Evolutionary conservation across 495 filamentous ascomycete genomes (phyloP).

Genomic region (Trichoderma virens): DNA sequence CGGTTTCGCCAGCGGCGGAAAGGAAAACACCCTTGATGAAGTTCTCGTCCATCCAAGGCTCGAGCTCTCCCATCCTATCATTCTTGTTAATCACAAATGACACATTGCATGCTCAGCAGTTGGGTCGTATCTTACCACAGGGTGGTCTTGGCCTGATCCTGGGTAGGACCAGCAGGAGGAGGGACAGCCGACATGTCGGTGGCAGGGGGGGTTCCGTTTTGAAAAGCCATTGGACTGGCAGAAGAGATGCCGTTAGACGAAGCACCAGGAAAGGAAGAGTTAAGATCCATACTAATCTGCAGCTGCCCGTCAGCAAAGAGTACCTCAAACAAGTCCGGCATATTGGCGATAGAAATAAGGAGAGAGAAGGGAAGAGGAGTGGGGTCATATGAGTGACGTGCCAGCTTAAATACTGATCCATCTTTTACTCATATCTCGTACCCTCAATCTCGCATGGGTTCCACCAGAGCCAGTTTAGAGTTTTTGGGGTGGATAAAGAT

Average conservation of each 20-base stretch:
- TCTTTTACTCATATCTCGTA: too few relatives aligned
- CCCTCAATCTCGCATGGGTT: too few relatives aligned
- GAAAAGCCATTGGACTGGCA: conserved; percentile 4
- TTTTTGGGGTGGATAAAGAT: too few relatives aligned
- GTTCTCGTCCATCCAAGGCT: conserved; percentile 98
- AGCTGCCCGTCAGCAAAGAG: neutral
- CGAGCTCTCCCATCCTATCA: conserved; percentile 95
- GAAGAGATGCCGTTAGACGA: neutral
- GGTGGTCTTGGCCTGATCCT: conserved; percentile 31
- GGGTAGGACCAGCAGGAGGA: conserved; percentile 5
- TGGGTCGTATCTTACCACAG: conserved; percentile 31
- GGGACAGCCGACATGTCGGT: conserved; percentile 6
- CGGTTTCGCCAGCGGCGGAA: conserved; percentile 73
- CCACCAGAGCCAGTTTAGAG: too few relatives aligned
- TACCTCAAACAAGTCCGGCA: too few relatives aligned
- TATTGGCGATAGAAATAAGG: neutral
- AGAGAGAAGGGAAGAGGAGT: neutral
- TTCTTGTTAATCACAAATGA: conserved; percentile 19
- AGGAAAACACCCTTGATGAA: conserved; percentile 94
- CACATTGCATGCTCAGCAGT: neutral
- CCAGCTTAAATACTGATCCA: too few relatives aligned
- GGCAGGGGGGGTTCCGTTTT: conserved; percentile 9
- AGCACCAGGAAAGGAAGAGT: neutral
- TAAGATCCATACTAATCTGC: conserved; percentile 5
- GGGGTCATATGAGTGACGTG: too few relatives aligned